Evolutionary conservation across 495 filamentous ascomycete species (phyloP).

Genomic region (Poronia punctata): DNA sequence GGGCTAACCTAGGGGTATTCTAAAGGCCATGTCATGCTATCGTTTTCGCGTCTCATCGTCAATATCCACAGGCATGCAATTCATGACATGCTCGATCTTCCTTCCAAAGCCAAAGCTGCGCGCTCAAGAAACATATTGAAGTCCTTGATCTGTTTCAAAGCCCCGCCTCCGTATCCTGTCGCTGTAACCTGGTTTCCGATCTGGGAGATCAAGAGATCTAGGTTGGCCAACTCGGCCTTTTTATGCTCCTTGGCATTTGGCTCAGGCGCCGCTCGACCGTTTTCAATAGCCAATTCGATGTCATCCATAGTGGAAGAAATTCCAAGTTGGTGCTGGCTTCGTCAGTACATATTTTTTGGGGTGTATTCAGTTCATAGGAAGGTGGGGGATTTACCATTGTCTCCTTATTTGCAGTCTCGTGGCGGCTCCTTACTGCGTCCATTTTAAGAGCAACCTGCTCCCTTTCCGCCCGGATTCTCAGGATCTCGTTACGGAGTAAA

Average conservation of each 20-base stretch:
- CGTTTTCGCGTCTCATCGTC: too few species aligned
- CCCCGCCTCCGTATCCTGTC: constrained; percentile 37
- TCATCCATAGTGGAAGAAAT: constrained; percentile 49
- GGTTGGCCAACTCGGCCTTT: constrained; percentile 33
- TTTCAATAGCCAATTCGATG: constrained; percentile 47
- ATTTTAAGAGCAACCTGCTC: constrained; percentile 61
- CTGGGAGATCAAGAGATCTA: constrained; percentile 43
- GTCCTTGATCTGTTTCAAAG: constrained; percentile 45
- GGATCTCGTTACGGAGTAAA: constrained; percentile 55
- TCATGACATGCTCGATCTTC: too few species aligned
- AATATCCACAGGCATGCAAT: too few species aligned
- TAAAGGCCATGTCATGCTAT: too few species aligned
- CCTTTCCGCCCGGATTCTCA: constrained; percentile 55
- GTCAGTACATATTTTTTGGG: constrained; percentile 9
- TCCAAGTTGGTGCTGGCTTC: constrained; percentile 34
- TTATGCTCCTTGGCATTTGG: constrained; percentile 31
- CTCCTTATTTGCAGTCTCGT: constrained; percentile 43
- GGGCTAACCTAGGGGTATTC: too few species aligned
- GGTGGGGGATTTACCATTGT: constrained; percentile 30
- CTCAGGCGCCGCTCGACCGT: constrained; percentile 34
- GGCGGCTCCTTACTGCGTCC: constrained; percentile 59
- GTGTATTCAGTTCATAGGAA: not conserved
- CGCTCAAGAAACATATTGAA: constrained; percentile 53
- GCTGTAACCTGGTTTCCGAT: constrained; percentile 40
- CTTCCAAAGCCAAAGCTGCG: constrained; percentile 41